Conservation (phyloP, 768 basidiomycete species). For the Arthromyces matolae region DNA sequence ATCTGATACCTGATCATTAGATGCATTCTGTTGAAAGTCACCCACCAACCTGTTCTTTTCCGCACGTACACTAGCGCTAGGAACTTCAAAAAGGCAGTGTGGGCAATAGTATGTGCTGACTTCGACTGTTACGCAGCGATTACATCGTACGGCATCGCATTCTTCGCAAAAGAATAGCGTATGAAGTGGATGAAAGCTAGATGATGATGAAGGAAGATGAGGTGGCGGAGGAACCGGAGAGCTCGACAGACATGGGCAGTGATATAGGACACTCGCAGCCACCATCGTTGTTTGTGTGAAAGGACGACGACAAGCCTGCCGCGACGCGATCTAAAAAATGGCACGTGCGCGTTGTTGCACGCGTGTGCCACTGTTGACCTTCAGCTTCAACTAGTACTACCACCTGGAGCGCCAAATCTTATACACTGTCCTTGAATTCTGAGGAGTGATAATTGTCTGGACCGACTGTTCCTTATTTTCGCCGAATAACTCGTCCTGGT, state of each 20-base stretch:
- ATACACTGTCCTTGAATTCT: too few relatives aligned
- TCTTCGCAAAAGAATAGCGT: slow-evolving; percentile 96
- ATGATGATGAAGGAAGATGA: slow-evolving; percentile 70
- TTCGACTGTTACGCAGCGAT: slow-evolving; percentile 88
- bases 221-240: slow-evolving; percentile 67
- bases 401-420: too few relatives aligned
- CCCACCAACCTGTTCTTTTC: slow-evolving; percentile 85
- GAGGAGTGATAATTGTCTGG: too few relatives aligned
- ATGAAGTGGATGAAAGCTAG: slow-evolving; percentile 80
- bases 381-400: too few relatives aligned
- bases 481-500: too few relatives aligned
- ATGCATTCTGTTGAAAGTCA: not conserved
- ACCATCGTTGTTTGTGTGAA: not conserved
- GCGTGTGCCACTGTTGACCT: too few relatives aligned
- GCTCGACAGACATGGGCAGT: slow-evolving; percentile 69
- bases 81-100: slow-evolving; percentile 97
- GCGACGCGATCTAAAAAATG: slow-evolving; percentile 1
- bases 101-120: slow-evolving; percentile 98
- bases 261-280: slow-evolving; percentile 42
- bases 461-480: too few relatives aligned
- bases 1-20: slow-evolving; percentile 48
- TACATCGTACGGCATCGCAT: slow-evolving; percentile 93
- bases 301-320: not conserved
- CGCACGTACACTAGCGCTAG: slow-evolving; percentile 94
- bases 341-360: not conserved